Evolutionary conservation across 257 asterid species (phyloP), one percentile per base, ranked within the genome.

Genomic region (Forsythia viridissima): DNA sequence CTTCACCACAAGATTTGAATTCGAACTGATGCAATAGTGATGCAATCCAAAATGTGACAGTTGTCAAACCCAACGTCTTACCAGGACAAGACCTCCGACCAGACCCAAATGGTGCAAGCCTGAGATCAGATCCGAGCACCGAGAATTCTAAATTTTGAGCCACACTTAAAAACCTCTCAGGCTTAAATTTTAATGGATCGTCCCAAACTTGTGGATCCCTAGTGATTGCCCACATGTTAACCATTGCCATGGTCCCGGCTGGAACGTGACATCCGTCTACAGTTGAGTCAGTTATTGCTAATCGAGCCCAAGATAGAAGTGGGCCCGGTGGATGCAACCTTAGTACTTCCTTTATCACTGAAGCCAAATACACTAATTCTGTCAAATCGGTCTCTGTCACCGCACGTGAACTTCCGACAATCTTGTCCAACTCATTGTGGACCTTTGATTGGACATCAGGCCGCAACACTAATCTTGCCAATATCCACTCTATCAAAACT

Each of bases 291-390:
- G 76, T 38, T 0, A 72, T 40, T 0, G 87, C 51, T 13, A 81
- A 43, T 15, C 87, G 83, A 18, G 85, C 67, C 87, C 87, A 84
- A 2, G 87, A 79, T 3, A 84, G 44, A 9, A 84, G 81, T 38
- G 87, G 87, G 2, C 87, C 87, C 0, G 87, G 87, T 39, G 87
- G 87, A 67, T 80, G 87, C 21, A 84, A 36, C 55, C 85, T 84
- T 6, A 84, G 68, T 13, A 74, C 82, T 77, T 84, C 87, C 39
- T 84, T 84, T 16, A 84, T 79, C n/a, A 84, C 85, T 2, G 87
- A 82, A 36, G 44, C 75, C 12, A 84, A 59, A 61, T 84, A 84
- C 3, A 43, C 67, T 74, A 84, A 12, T 15, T 40, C 48, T 3
- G 59, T 9, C 3, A 84, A 18, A 61, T 84, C 87, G 8, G 75